These are phyloP conservation scores for Boletus vinaceobasis DNA, from an alignment of 768 basidiomycete species.

Conservation along the genomic window DNA sequence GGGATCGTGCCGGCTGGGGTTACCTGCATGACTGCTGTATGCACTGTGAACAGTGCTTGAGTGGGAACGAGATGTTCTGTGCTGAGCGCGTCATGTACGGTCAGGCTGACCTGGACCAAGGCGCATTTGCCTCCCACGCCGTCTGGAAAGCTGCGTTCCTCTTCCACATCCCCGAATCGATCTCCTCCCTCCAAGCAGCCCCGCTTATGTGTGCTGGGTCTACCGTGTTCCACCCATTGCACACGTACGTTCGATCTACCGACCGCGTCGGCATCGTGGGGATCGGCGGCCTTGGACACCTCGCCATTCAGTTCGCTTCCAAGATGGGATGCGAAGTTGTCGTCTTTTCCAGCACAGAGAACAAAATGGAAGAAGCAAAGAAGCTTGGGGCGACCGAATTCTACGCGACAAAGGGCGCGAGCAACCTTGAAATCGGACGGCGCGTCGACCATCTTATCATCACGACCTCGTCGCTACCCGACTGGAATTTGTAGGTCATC, in stretches of 20 bases:
- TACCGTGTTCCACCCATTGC: conserved; percentile 31
- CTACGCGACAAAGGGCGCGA: conserved; percentile 27
- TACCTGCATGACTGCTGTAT: conserved; percentile 33
- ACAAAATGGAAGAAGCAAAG: conserved; percentile 32
- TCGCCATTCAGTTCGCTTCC: conserved; percentile 37
- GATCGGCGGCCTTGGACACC: conserved; percentile 37
- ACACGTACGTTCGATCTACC: conserved; percentile 25
- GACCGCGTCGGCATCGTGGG: conserved; percentile 36
- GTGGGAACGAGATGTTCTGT: conserved; percentile 32
- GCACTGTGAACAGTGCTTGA: conserved; percentile 33
- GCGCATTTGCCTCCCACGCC: conserved; percentile 35
- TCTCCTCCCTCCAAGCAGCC: conserved; percentile 31
- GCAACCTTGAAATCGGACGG: conserved; percentile 24
- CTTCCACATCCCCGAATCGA: conserved; percentile 32
- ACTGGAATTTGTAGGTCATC: conserved; percentile 30
- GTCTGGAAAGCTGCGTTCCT: conserved; percentile 34
- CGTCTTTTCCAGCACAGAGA: conserved; percentile 33
- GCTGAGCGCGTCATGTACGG: conserved; percentile 25
- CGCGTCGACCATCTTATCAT: conserved; percentile 32
- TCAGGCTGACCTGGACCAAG: conserved; percentile 26
- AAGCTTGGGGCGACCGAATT: conserved; percentile 36
- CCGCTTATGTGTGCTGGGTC: conserved; percentile 39
- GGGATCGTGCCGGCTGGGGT: conserved; percentile 38
- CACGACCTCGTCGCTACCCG: conserved; percentile 27
- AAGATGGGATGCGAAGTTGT: conserved; percentile 40